Percentiles rank a stretch among this genome's conserved stretches.
These are phyloP conservation scores for Ensete ventricosum DNA, from an alignment of 176 grass and related monocot species.

Conservation along the genomic window DNA sequence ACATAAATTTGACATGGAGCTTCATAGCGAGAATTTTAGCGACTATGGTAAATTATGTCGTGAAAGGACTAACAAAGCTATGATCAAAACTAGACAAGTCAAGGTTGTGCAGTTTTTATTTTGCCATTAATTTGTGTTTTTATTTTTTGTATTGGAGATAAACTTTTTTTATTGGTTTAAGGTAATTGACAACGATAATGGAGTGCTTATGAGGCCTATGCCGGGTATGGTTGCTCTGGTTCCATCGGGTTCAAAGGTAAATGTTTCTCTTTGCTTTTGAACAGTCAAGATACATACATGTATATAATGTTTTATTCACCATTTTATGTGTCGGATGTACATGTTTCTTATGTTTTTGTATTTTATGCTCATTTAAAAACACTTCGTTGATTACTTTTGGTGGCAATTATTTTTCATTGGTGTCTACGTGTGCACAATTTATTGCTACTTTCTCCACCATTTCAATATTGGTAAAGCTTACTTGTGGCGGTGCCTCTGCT, in stretches of 20 bases:
- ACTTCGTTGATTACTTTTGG: too few relatives aligned
- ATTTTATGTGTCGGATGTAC: not conserved
- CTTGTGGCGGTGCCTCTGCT: too few relatives aligned
- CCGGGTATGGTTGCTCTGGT: constrained; percentile 73
- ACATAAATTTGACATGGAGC: constrained; percentile 92
- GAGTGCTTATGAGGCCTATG: constrained; percentile 76
- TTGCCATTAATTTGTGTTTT: constrained; percentile 10
- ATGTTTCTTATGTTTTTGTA: not conserved
- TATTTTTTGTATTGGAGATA: constrained; percentile 14
- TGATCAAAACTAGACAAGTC: constrained; percentile 84
- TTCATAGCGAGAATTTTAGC: constrained; percentile 72
- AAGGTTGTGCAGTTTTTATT: constrained; percentile 34
- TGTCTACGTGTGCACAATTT: too few relatives aligned
- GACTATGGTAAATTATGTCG: constrained; percentile 79
- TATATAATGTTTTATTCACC: too few relatives aligned
- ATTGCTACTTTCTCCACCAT: too few relatives aligned
- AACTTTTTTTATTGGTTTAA: constrained; percentile 18
- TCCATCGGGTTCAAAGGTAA: constrained; percentile 69
- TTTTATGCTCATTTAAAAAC: not conserved
- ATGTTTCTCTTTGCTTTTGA: not conserved
- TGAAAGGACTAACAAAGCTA: constrained; percentile 83
- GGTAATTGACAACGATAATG: constrained; percentile 73
- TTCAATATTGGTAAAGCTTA: too few relatives aligned
- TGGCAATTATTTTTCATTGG: too few relatives aligned
- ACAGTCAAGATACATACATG: not conserved